Percentiles rank a stretch among this genome's conserved stretches.
phyloP scores from a whole-genome alignment of 768 basidiomycete species.

The Rubroboletus pulcherrimus region DNA sequence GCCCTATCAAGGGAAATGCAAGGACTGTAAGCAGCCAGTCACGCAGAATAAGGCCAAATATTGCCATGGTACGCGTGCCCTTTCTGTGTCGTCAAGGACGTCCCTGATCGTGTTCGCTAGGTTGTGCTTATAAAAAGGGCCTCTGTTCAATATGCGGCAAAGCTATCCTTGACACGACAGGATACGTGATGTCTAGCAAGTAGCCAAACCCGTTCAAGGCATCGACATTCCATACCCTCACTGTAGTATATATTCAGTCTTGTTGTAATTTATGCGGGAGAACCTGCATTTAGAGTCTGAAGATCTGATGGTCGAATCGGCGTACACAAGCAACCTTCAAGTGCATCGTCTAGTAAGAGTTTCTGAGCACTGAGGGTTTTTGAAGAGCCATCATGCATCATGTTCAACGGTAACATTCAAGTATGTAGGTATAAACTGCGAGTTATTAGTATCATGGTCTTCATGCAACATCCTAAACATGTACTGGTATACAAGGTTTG shows the following conservation, averaged over 20 bases:
- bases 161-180: slow-evolving; percentile 76
- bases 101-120: slow-evolving; percentile 35
- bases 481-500: slow-evolving; percentile 9
- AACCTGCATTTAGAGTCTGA: background rate
- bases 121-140: slow-evolving; percentile 86
- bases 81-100: slow-evolving; percentile 1
- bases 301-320: background rate
- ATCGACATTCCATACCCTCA: slow-evolving; percentile 19
- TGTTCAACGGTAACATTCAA: background rate
- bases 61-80: slow-evolving; percentile 65
- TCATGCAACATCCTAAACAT: background rate
- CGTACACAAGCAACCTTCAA: background rate
- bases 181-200: slow-evolving; percentile 84
- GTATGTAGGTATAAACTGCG: background rate
- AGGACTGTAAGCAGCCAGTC: slow-evolving; percentile 78
- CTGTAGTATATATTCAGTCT: slow-evolving; percentile 15
- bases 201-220: slow-evolving; percentile 27
- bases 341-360: no score
- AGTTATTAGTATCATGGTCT: background rate
- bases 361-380: background rate
- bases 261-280: slow-evolving; percentile 11
- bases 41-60: slow-evolving; percentile 88
- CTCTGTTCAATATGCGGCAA: slow-evolving; percentile 87
- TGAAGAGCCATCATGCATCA: background rate
- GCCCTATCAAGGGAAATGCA: slow-evolving; percentile 86